Percentiles rank a stretch among this genome's conserved stretches.
phyloP scores from a whole-genome alignment of 2,329 filamentous ascomycete genomes.

The Huntiella bhutanensis region DNA sequence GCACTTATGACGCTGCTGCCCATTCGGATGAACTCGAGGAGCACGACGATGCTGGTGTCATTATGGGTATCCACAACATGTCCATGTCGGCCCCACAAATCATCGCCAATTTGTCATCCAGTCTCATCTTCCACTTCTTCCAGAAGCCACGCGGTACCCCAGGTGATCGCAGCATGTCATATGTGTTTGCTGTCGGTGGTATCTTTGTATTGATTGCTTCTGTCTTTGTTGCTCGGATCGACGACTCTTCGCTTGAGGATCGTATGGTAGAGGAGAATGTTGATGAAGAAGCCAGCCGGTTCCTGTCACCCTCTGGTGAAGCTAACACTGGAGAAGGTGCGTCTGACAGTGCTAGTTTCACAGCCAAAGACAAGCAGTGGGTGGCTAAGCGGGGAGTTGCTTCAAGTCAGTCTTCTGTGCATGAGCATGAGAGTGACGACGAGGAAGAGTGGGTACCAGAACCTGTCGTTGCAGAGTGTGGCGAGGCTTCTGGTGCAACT shows the following conservation, averaged over 20 bases:
- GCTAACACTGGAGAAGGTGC: not conserved
- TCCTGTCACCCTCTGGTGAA: not conserved
- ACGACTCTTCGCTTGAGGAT: slow-evolving; percentile 14
- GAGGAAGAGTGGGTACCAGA: not conserved
- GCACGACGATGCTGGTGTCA: slow-evolving; percentile 66
- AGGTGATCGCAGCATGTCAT: slow-evolving; percentile 71
- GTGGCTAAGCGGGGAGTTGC: not conserved
- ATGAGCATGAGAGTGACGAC: slow-evolving; percentile 1
- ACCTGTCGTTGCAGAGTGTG: not conserved
- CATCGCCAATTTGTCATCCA: slow-evolving; percentile 68
- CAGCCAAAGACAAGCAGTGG: slow-evolving; percentile 1
- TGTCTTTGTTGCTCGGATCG: slow-evolving; percentile 48
- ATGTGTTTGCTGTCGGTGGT: slow-evolving; percentile 72
- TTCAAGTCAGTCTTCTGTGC: not conserved
- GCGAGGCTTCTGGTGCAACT: too few relatives aligned
- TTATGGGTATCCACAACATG: slow-evolving; percentile 91
- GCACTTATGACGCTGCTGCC: slow-evolving; percentile 5
- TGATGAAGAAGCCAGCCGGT: not conserved
- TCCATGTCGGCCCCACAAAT: slow-evolving; percentile 83
- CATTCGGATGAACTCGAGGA: slow-evolving; percentile 34
- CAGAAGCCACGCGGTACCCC: slow-evolving; percentile 75
- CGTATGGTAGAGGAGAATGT: not conserved
- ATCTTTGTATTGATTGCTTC: slow-evolving; percentile 60
- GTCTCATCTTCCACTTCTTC: slow-evolving; percentile 62
- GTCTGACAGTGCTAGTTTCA: not conserved